Conservation (phyloP, 1,284 basidiomycete species). For the Ceratobasidium sp. region DNA sequence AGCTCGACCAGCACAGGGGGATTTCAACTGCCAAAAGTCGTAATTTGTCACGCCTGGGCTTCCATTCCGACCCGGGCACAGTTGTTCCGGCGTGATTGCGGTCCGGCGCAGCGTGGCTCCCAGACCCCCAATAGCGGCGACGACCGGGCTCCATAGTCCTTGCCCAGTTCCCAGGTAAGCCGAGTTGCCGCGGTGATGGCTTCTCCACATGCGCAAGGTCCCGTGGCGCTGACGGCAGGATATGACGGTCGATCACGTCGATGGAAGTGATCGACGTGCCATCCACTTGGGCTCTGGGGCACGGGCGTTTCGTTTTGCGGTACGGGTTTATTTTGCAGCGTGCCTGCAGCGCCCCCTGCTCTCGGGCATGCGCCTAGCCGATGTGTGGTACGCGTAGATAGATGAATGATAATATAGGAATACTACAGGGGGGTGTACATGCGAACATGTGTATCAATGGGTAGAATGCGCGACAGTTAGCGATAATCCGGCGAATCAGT, state of each 20-base stretch:
- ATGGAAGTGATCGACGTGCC: background rate
- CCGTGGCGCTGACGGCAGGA: slow-evolving; percentile 4
- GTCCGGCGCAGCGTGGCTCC: background rate
- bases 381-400: too few relatives aligned
- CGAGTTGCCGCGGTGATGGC: background rate
- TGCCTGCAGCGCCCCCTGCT: slow-evolving; percentile 57
- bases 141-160: background rate
- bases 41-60: background rate
- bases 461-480: too few relatives aligned
- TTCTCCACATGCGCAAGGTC: too few relatives aligned
- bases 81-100: slow-evolving; percentile 3
- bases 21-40: background rate
- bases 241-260: slow-evolving; percentile 13
- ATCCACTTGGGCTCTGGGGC: background rate
- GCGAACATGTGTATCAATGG: too few relatives aligned
- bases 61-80: slow-evolving; percentile 9
- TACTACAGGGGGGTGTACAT: too few relatives aligned
- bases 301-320: background rate
- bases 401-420: too few relatives aligned
- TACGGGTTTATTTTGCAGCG: background rate
- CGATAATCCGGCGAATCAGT: too few relatives aligned
- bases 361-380: too few relatives aligned
- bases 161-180: background rate
- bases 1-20: slow-evolving; percentile 1
- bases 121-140: background rate